These are phyloP conservation scores for Stephanocyclus meneghinianus DNA, from an alignment of 352 stramenopile species.

Conservation along the genomic window DNA sequence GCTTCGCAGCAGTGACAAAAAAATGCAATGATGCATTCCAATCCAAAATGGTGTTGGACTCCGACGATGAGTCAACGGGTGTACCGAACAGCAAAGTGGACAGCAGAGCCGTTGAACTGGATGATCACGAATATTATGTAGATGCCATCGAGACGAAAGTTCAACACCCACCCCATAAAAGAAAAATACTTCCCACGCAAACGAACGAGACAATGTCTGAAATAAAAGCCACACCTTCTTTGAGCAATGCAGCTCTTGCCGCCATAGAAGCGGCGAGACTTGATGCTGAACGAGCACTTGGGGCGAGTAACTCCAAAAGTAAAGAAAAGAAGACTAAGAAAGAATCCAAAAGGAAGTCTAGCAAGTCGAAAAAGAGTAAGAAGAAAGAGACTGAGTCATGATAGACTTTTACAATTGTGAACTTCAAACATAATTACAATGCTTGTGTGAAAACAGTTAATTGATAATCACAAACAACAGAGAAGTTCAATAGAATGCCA, in stretches of 20 bases:
- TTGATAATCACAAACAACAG: no score
- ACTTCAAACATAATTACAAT: no score
- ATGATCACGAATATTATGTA: background rate
- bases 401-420: background rate
- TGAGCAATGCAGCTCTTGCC: slow-evolving; percentile 6
- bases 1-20: background rate
- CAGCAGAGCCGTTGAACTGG: background rate
- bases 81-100: background rate
- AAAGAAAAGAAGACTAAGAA: slow-evolving; percentile 9
- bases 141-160: background rate
- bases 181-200: background rate
- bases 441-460: no score
- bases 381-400: slow-evolving; percentile 1
- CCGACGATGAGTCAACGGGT: background rate
- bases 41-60: background rate
- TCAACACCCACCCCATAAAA: background rate
- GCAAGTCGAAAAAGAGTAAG: slow-evolving; percentile 15
- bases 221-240: background rate
- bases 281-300: slow-evolving; percentile 1
- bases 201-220: background rate
- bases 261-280: slow-evolving; percentile 10
- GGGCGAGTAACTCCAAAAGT: background rate
- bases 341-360: slow-evolving; percentile 8
- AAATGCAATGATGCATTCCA: background rate
- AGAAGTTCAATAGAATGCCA: no score